Conservation (phyloP, 805 yeast species). For the Starmera amethionina region DNA sequence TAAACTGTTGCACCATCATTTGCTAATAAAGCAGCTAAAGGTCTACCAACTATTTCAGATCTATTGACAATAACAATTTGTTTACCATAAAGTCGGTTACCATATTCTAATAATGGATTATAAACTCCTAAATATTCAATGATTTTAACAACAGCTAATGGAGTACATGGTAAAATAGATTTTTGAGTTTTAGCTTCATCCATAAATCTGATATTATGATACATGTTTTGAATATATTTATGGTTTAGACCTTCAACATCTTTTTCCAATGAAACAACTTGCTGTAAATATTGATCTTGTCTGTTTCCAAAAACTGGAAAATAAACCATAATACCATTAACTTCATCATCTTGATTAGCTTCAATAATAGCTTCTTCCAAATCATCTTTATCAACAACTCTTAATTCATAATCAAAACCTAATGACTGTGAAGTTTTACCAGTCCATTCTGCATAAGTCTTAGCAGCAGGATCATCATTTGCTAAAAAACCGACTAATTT, state of each 20-base stretch:
- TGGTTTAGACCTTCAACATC: conserved; percentile 96
- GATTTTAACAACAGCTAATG: conserved; percentile 88
- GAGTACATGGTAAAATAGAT: conserved; percentile 93
- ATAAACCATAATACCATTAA: conserved; percentile 93
- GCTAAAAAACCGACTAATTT: conserved; percentile 86
- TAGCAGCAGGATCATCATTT: conserved; percentile 90
- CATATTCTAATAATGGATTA: conserved; percentile 72
- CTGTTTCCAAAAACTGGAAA: conserved; percentile 95
- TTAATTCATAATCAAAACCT: conserved; percentile 79
- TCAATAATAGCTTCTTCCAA: conserved; percentile 74
- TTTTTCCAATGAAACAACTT: conserved; percentile 80
- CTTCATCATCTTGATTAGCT: conserved; percentile 67
- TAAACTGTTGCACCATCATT: conserved; percentile 97
- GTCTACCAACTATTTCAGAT: conserved; percentile 96
- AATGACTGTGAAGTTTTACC: conserved; percentile 78
- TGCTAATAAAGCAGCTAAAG: conserved; percentile 89
- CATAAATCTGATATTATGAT: conserved; percentile 81
- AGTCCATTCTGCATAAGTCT: conserved; percentile 94
- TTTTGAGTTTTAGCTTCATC: conserved; percentile 62
- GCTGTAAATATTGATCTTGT: conserved; percentile 94
- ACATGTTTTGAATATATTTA: conserved; percentile 85
- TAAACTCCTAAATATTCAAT: conserved; percentile 85
- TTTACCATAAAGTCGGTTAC: conserved; percentile 89
- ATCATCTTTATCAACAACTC: conserved; percentile 63
- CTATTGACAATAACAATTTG: conserved; percentile 86